Conservation (phyloP, 768 basidiomycete genomes). For the Leccinum barrowsii region DNA sequence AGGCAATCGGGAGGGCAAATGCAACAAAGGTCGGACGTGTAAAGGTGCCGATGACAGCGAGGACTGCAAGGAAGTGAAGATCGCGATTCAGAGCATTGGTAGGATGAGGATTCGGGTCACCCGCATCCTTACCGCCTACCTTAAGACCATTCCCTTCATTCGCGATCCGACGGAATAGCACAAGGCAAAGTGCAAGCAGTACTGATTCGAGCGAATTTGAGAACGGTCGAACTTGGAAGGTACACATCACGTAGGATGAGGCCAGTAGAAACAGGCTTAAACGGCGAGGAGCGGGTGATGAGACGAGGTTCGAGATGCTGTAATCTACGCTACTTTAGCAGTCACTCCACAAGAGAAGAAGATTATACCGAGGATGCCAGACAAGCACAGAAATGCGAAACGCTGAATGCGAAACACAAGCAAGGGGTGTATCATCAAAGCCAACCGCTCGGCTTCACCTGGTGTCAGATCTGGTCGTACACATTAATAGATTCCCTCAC, state of each 20-base stretch:
- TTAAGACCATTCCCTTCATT: background rate
- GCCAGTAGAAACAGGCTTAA: slow-evolving; percentile 29
- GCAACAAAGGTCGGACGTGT: slow-evolving; percentile 36
- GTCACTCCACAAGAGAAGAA: background rate
- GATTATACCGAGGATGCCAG: slow-evolving; percentile 32
- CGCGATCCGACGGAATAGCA: slow-evolving; percentile 20
- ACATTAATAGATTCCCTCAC: slow-evolving; percentile 20
- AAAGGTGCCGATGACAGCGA: slow-evolving; percentile 31
- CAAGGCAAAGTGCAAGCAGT: slow-evolving; percentile 29
- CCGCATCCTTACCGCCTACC: background rate
- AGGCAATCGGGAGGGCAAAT: slow-evolving; percentile 31
- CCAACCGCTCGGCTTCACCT: slow-evolving; percentile 7
- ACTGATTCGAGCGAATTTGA: slow-evolving; percentile 37
- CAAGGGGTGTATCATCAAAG: slow-evolving; percentile 3
- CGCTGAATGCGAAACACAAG: slow-evolving; percentile 31
- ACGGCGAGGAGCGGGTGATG: slow-evolving; percentile 15
- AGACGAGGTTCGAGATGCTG: slow-evolving; percentile 21
- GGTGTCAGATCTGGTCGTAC: slow-evolving; percentile 3
- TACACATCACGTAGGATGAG: slow-evolving; percentile 35
- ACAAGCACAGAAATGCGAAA: slow-evolving; percentile 28
- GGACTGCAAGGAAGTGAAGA: slow-evolving; percentile 24
- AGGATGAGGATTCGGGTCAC: background rate
- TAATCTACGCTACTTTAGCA: slow-evolving; percentile 21
- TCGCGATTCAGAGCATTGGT: slow-evolving; percentile 7
- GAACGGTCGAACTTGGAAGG: slow-evolving; percentile 39